Conservation (phyloP, 148 eudicot species). For the Suaeda aralocaspica region DNA sequence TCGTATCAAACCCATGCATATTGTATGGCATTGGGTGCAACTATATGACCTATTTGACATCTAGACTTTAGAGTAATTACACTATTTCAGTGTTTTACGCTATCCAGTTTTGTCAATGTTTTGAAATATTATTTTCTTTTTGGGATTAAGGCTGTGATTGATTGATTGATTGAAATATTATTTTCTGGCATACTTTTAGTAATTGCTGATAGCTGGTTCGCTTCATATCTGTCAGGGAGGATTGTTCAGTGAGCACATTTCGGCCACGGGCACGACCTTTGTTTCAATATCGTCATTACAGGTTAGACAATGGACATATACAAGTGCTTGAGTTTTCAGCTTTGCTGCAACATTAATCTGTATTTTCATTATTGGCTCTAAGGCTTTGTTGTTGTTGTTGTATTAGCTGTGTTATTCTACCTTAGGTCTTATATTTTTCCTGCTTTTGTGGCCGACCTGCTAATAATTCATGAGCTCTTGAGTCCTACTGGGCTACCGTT, state of each 20-base stretch:
- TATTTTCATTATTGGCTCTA: not conserved
- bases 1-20: not conserved
- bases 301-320: conserved; percentile 44
- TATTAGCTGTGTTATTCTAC: not conserved
- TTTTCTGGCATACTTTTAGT: not conserved
- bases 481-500: not conserved
- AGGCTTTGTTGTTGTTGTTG: no score
- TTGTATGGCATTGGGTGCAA: not conserved
- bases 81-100: not conserved
- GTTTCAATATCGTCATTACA: conserved; percentile 95
- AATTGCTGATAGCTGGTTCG: conserved; percentile 14
- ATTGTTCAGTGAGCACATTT: conserved; percentile 73
- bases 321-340: not conserved
- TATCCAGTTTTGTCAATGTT: not conserved
- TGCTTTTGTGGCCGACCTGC: not conserved
- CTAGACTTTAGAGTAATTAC: not conserved
- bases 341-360: not conserved
- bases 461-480: no score
- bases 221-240: conserved; percentile 57
- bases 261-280: conserved; percentile 88
- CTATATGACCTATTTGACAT: not conserved
- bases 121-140: not conserved
- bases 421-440: not conserved
- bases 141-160: no score
- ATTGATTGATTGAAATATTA: no score